Evolutionary conservation across 345 rosid species (phyloP), one percentile per base, ranked within the genome.

Genomic region (Durio zibethinus): DNA sequence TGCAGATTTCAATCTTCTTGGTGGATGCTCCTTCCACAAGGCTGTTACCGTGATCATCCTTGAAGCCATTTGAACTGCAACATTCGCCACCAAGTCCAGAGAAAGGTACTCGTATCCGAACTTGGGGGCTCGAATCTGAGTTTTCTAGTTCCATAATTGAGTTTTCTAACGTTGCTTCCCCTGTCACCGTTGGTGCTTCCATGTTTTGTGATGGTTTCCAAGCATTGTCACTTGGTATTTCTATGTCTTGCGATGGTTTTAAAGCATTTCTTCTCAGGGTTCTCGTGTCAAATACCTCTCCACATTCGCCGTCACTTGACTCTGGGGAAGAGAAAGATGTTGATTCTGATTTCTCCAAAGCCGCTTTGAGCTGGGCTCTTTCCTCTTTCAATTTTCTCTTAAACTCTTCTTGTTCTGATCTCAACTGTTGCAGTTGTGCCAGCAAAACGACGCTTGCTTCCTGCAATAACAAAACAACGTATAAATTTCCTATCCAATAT

Each of bases 1-100:
- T 89, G 79, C 95, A 91, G 33, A 92, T 90, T 77, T 92, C 95
- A 7, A 92, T 74, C 76, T 84, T 85, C 80, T 83, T 85, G 20
- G 76, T 72, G 14, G 74, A 50, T 18, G 40, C 70, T 11, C 12
- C 53, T 33, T 64, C 78, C 42, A 10, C 15, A 20, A 64, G 15
- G 36, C n/a, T 60, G 7, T 21, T 43, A 10, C 15, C 31, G 5
- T 43, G 60, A 23, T 45, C 50, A 40, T 8, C 18, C 45, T 29
- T 48, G 57, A 23, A 64, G 23, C 50, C 47, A 53, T 18, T 76
- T 25, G 62, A 16, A 25, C 40, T 53, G 52, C 40, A 47, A 35
- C 25, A 36, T 47, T 50, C 62, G 52, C 48, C 10, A 10, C 29
- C 72, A 33, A 71, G 42, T 21, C 18, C 52, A 45, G 72, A 4